These are phyloP conservation scores for Ustilago shanxiensis DNA, from an alignment of 1,284 basidiomycete species.

Conservation along the genomic window DNA sequence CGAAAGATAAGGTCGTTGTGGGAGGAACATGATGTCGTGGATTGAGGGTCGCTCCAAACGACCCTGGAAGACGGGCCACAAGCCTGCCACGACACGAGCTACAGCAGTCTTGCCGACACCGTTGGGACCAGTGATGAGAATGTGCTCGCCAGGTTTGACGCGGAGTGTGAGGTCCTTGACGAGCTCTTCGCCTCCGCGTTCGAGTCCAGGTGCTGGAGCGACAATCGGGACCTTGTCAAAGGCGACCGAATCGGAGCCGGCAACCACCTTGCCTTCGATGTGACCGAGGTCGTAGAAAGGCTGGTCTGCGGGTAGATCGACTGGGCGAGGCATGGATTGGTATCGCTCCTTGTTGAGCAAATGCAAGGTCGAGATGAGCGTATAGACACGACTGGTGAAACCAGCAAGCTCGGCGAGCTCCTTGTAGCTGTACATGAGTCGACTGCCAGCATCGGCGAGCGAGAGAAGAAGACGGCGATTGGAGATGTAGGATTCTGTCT, in stretches of 20 bases:
- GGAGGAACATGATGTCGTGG: conserved; percentile 83
- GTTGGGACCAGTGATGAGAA: conserved; percentile 90
- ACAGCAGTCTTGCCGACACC: conserved; percentile 91
- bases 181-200: conserved; percentile 76
- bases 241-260: conserved; percentile 45
- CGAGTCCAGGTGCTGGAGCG: conserved; percentile 76
- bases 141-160: conserved; percentile 84
- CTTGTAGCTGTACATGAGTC: conserved; percentile 91
- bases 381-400: conserved; percentile 89
- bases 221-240: conserved; percentile 78
- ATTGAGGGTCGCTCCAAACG: conserved; percentile 62
- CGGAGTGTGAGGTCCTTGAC: conserved; percentile 80
- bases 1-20: conserved; percentile 91
- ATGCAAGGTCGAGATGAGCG: conserved; percentile 87
- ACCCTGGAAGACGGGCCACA: conserved; percentile 79
- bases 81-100: conserved; percentile 86
- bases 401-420: conserved; percentile 88
- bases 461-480: conserved; percentile 87
- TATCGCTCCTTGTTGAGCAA: conserved; percentile 66
- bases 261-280: conserved; percentile 70
- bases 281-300: conserved; percentile 68
- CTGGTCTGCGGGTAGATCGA: conserved; percentile 52
- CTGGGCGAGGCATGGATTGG: conserved; percentile 62
- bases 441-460: conserved; percentile 92
- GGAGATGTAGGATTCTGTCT: conserved; percentile 86